A percentile compares a stretch with the other conserved stretches of the same genome.
Conservation (phyloP, 2,329 filamentous ascomycete genomes). For the Xylariaceae sp. region DNA sequence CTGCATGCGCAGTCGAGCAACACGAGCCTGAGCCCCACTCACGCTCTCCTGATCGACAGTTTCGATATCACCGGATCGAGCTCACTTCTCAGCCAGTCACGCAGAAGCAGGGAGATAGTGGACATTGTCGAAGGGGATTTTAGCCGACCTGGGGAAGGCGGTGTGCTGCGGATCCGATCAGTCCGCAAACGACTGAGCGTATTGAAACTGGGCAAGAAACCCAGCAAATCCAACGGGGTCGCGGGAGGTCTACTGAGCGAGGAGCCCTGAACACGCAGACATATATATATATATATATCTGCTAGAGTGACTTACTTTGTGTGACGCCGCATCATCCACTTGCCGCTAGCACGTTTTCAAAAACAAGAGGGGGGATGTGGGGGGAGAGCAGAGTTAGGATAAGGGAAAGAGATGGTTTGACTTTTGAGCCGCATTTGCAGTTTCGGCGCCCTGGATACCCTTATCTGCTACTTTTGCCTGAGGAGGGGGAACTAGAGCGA, state of each 20-base stretch:
- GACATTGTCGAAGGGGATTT: constrained; percentile 26
- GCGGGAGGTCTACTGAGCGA: constrained; percentile 52
- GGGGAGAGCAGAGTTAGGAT: constrained; percentile 4
- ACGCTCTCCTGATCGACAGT: constrained; percentile 19
- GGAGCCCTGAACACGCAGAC: constrained; percentile 41
- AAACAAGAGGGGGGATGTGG: too few species aligned
- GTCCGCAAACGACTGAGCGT: constrained; percentile 75
- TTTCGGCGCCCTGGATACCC: constrained; percentile 15
- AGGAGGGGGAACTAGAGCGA: constrained; percentile 3
- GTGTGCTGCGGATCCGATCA: constrained; percentile 49
- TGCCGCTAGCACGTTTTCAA: too few species aligned
- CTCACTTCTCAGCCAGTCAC: constrained; percentile 20
- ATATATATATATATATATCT: too few species aligned
- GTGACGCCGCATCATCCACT: constrained; percentile 1
- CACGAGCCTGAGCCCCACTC: constrained; percentile 19
- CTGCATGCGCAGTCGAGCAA: constrained; percentile 38
- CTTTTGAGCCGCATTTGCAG: constrained; percentile 4
- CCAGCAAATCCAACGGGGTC: constrained; percentile 47
- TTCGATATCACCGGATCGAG: constrained; percentile 16
- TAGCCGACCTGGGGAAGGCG: constrained; percentile 30
- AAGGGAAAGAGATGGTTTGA: constrained; percentile 14
- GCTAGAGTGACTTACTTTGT: too few species aligned
- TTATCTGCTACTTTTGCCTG: too few species aligned
- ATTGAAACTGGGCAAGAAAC: constrained; percentile 68
- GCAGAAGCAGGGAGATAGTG: constrained; percentile 29